Conservation (phyloP, 352 stramenopile genomes). For the Phytophthora multivora region DNA sequence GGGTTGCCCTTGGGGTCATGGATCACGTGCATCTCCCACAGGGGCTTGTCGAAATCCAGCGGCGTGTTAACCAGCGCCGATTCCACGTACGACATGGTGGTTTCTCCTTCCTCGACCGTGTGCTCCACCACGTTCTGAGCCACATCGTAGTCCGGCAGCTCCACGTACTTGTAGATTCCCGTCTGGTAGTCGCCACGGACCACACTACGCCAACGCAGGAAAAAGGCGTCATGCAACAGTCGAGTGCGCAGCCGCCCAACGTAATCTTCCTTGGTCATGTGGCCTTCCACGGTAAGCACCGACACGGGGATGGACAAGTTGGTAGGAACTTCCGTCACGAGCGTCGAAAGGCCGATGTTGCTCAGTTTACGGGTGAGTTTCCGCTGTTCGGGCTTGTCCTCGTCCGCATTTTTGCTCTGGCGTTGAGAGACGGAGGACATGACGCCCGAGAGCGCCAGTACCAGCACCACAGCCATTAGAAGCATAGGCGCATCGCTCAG, state of each 20-base stretch:
- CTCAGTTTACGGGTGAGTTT: conserved; percentile 64
- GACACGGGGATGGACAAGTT: conserved; percentile 82
- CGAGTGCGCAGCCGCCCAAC: conserved; percentile 54
- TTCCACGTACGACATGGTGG: conserved; percentile 67
- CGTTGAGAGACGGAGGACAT: conserved; percentile 34
- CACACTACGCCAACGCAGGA: conserved; percentile 69
- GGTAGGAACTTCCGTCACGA: conserved; percentile 72
- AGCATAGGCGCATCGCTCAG: conserved; percentile 31
- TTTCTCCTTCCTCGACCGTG: conserved; percentile 56
- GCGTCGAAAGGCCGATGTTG: conserved; percentile 72
- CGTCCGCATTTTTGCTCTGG: conserved; percentile 12
- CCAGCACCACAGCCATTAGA: conserved; percentile 36
- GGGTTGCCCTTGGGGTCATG: conserved; percentile 34
- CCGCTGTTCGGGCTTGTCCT: conserved; percentile 6
- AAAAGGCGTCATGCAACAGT: conserved; percentile 65
- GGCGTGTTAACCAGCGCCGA: conserved; percentile 66
- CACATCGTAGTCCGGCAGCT: conserved; percentile 63
- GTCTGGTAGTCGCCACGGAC: conserved; percentile 48
- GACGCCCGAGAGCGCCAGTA: conserved; percentile 42
- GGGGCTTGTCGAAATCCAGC: conserved; percentile 67
- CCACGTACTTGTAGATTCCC: conserved; percentile 58
- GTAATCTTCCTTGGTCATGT: conserved; percentile 48
- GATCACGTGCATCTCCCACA: conserved; percentile 82
- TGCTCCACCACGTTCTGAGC: conserved; percentile 60
- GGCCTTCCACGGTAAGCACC: conserved; percentile 60